These are phyloP conservation scores for Syzygium aqueum DNA, from an alignment of 345 rosid genomes.

Conservation along the genomic window DNA sequence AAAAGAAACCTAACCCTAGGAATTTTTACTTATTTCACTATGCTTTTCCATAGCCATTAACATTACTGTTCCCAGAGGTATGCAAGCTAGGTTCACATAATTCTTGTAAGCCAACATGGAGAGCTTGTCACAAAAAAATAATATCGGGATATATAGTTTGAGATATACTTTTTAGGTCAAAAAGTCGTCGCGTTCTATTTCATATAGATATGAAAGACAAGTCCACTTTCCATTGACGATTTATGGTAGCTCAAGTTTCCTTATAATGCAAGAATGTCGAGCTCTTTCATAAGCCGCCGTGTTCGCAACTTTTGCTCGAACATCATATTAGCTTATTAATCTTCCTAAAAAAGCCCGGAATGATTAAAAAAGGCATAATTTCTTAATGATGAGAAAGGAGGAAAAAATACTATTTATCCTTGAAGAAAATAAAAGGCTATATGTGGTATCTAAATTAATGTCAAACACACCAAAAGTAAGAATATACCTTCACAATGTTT, in stretches of 20 bases:
- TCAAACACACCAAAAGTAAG: neutral
- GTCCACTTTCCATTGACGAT: neutral
- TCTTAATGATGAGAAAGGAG: neutral
- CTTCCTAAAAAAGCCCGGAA: neutral
- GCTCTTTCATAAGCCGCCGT: neutral
- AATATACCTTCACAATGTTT: constrained; percentile 37
- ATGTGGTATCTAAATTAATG: neutral
- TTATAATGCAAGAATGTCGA: neutral
- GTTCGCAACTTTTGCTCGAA: neutral
- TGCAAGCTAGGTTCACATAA: neutral
- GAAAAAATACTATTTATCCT: neutral
- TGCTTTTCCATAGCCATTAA: neutral
- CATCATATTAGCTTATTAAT: neutral
- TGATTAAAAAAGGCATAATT: neutral
- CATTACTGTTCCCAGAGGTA: neutral
- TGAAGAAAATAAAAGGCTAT: neutral
- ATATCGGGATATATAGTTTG: neutral
- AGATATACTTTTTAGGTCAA: neutral
- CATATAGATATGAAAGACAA: neutral
- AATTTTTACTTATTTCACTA: neutral
- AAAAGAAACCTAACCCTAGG: neutral
- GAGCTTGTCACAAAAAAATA: neutral
- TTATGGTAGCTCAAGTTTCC: neutral
- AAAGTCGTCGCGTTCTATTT: neutral
- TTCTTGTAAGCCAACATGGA: neutral